A percentile compares a stretch with the other conserved stretches of the same genome.
Evolutionary conservation across 2,329 filamentous ascomycete genomes (phyloP).

Genomic region (Reticulascus tulasneorum): DNA sequence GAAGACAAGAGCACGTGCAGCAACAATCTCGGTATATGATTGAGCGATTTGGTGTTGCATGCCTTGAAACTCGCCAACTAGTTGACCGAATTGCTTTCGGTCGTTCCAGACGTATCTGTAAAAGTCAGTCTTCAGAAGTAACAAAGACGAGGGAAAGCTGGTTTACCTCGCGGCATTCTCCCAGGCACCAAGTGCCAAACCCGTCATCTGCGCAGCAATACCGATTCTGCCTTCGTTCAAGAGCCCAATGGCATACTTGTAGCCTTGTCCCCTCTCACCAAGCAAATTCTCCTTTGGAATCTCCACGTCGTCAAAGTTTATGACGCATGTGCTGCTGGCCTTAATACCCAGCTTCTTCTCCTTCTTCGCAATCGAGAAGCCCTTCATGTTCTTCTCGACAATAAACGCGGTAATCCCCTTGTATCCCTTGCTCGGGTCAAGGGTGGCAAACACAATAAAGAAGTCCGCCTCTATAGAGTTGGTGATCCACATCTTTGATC

Average conservation of each 20-base stretch:
- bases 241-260: slow-evolving; percentile 94
- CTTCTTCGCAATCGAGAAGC: slow-evolving; percentile 97
- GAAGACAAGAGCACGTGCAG: slow-evolving; percentile 87
- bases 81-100: slow-evolving; percentile 89
- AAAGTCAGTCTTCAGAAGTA: not conserved
- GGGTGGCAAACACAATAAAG: slow-evolving; percentile 97
- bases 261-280: slow-evolving; percentile 84
- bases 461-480: slow-evolving; percentile 91
- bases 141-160: slow-evolving; percentile 4
- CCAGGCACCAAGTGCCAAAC: slow-evolving; percentile 87
- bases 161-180: slow-evolving; percentile 83
- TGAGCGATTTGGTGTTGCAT: slow-evolving; percentile 99
- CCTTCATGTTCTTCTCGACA: slow-evolving; percentile 82
- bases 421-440: slow-evolving; percentile 89
- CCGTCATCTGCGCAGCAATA: slow-evolving; percentile 98
- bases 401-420: slow-evolving; percentile 96
- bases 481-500: slow-evolving; percentile 99
- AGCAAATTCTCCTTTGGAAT: slow-evolving; percentile 85
- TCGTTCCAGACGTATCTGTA: slow-evolving; percentile 92
- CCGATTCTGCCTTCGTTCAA: slow-evolving; percentile 97
- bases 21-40: slow-evolving; percentile 88
- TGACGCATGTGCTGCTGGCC: slow-evolving; percentile 91
- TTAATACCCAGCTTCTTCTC: slow-evolving; percentile 99
- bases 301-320: slow-evolving; percentile 96
- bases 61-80: slow-evolving; percentile 95